A percentile compares a stretch with the other conserved stretches of the same genome.
These are phyloP conservation scores for Yamadazyma insecticola DNA, from an alignment of 805 yeast species.

Conservation along the genomic window DNA sequence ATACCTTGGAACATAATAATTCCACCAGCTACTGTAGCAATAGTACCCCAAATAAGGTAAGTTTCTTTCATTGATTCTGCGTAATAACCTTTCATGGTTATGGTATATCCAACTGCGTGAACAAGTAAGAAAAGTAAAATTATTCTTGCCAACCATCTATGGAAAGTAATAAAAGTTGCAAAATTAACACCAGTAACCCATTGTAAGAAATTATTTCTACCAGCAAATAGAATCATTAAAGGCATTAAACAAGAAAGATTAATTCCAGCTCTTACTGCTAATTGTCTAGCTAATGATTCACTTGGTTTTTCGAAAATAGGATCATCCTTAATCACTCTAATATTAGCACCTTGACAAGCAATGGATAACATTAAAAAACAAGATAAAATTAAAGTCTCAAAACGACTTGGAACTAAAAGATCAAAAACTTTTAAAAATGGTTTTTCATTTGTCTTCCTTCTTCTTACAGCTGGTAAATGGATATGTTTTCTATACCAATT, in stretches of 20 bases:
- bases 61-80: conserved; percentile 11
- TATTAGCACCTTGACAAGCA: conserved; percentile 12
- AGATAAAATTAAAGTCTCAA: conserved; percentile 26
- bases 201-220: conserved; percentile 58
- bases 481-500: conserved; percentile 21
- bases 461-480: conserved; percentile 22
- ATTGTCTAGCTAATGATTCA: conserved; percentile 24
- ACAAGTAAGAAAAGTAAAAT: conserved; percentile 22
- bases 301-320: conserved; percentile 18
- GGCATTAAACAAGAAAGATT: conserved; percentile 45
- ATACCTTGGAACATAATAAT: conserved; percentile 27
- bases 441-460: conserved; percentile 17
- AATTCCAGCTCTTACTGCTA: conserved; percentile 52
- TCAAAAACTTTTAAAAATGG: conserved; percentile 16
- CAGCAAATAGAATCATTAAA: conserved; percentile 51
- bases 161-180: conserved; percentile 38
- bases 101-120: conserved; percentile 28
- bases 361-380: conserved; percentile 17
- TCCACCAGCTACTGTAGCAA: conserved; percentile 33
- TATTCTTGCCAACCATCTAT: conserved; percentile 42
- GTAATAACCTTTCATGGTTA: conserved; percentile 10
- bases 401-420: conserved; percentile 30
- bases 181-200: conserved; percentile 56
- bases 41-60: conserved; percentile 30
- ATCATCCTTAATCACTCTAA: conserved; percentile 16